Evolutionary conservation across 2,329 filamentous ascomycete species (phyloP).

Genomic region (Pestalotiopsis sp.): DNA sequence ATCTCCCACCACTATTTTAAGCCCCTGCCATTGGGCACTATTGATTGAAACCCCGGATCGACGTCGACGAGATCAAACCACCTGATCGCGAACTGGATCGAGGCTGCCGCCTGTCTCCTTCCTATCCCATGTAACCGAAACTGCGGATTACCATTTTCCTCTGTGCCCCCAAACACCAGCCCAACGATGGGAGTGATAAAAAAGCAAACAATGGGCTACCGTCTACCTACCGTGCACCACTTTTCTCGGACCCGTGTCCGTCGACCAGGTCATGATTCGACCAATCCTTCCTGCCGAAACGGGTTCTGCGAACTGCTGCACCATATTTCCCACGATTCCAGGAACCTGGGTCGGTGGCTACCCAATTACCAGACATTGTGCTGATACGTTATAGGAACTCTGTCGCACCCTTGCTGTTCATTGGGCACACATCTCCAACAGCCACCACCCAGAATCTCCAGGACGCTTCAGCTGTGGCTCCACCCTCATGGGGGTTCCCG

Average conservation of each 20-base stretch:
- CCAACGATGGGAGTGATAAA: not conserved
- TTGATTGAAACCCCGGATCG: not conserved
- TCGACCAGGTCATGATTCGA: not conserved
- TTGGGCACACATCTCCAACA: not conserved
- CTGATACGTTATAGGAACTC: not conserved
- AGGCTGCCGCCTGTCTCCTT: not conserved
- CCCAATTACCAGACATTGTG: conserved; percentile 8
- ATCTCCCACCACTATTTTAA: not conserved
- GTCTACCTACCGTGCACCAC: not conserved
- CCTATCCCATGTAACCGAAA: no score
- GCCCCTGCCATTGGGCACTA: not conserved
- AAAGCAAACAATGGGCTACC: not conserved
- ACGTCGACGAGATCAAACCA: not conserved
- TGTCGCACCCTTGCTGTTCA: not conserved
- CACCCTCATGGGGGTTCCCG: not conserved
- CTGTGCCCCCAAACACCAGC: not conserved
- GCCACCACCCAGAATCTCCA: not conserved
- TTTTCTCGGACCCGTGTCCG: not conserved
- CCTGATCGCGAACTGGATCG: not conserved
- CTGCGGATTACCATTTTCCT: not conserved
- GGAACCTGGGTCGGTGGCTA: not conserved
- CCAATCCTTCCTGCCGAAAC: not conserved
- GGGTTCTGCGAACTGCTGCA: conserved; percentile 7
- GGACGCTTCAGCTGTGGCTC: not conserved
- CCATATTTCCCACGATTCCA: not conserved